Conservation (phyloP, 2,329 filamentous ascomycete genomes). For the Onygenales sp. region DNA sequence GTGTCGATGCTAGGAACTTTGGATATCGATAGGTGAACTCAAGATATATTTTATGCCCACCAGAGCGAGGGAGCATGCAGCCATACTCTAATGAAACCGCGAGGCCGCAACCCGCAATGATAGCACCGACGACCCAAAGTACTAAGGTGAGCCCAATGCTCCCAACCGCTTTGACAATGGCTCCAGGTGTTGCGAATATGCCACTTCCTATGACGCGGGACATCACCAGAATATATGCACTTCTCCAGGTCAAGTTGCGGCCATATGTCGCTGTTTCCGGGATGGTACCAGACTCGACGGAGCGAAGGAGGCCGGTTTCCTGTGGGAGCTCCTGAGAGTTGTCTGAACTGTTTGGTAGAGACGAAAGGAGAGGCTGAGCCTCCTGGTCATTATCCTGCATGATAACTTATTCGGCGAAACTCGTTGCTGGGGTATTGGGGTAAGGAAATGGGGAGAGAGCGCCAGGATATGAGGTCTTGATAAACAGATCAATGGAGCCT, state of each 20-base stretch:
- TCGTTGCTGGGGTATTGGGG: no score
- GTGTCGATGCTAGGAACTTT: conserved; percentile 53
- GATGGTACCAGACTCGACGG: conserved; percentile 48
- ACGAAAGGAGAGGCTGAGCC: no score
- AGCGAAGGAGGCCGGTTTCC: no score
- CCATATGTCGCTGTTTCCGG: conserved; percentile 51
- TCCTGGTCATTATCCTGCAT: no score
- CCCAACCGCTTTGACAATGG: conserved; percentile 57
- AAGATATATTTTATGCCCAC: conserved; percentile 61
- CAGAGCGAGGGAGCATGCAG: conserved; percentile 60
- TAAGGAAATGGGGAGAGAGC: no score
- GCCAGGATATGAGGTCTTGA: no score
- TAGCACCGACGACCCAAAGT: conserved; percentile 55
- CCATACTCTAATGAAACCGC: conserved; percentile 58
- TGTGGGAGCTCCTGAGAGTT: no score
- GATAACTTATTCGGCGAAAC: no score
- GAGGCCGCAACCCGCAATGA: conserved; percentile 53
- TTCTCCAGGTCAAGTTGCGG: conserved; percentile 52
- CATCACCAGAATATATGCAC: conserved; percentile 58
- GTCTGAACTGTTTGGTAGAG: no score
- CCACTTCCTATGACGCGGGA: conserved; percentile 61
- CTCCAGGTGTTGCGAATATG: conserved; percentile 62
- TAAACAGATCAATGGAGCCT: no score
- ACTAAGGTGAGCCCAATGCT: conserved; percentile 55
- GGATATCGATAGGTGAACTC: conserved; percentile 59